Evolutionary conservation across 2,329 filamentous ascomycete genomes (phyloP).

Genomic region (Curvularia sp.): DNA sequence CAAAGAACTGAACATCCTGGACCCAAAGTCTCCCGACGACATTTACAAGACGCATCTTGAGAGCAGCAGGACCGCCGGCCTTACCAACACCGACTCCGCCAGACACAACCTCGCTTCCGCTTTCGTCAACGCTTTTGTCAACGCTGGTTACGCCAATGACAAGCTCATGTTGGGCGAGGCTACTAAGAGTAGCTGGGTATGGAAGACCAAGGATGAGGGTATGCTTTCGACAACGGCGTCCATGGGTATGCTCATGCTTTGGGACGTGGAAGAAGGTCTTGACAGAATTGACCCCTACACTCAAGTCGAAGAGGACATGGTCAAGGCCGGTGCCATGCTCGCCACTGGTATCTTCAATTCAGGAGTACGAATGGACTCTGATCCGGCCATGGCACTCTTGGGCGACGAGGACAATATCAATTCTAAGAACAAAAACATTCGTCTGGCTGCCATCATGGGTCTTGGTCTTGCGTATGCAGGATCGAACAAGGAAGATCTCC

Average conservation of each 20-base stretch:
- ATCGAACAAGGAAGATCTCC: conserved; percentile 87
- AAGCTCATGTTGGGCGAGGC: conserved; percentile 96
- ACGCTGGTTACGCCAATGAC: conserved; percentile 92
- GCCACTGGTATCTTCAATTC: conserved; percentile 96
- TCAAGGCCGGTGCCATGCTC: conserved; percentile 89
- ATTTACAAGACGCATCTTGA: conserved; percentile 99
- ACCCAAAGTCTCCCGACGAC: conserved; percentile 95
- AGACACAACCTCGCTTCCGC: conserved; percentile 93
- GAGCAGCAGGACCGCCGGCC: conserved; percentile 87
- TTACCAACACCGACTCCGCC: conserved; percentile 95
- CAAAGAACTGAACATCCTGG: conserved; percentile 95
- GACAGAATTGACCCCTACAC: conserved; percentile 96
- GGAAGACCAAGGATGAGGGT: conserved; percentile 98
- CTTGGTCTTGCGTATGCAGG: conserved; percentile 93
- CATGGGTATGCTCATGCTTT: conserved; percentile 86
- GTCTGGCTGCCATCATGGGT: conserved; percentile 91
- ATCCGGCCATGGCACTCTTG: conserved; percentile 87
- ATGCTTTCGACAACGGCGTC: conserved; percentile 97
- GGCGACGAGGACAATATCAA: conserved; percentile 80
- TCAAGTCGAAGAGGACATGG: conserved; percentile 79
- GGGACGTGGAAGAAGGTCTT: conserved; percentile 90
- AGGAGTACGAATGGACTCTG: conserved; percentile 85
- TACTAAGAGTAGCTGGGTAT: conserved; percentile 88
- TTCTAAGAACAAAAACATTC: conserved; percentile 76
- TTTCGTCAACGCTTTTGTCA: conserved; percentile 97